Evolutionary conservation across 805 yeast genomes (phyloP), one percentile per base, ranked within the genome.

Genomic region (Candida ulmi): DNA sequence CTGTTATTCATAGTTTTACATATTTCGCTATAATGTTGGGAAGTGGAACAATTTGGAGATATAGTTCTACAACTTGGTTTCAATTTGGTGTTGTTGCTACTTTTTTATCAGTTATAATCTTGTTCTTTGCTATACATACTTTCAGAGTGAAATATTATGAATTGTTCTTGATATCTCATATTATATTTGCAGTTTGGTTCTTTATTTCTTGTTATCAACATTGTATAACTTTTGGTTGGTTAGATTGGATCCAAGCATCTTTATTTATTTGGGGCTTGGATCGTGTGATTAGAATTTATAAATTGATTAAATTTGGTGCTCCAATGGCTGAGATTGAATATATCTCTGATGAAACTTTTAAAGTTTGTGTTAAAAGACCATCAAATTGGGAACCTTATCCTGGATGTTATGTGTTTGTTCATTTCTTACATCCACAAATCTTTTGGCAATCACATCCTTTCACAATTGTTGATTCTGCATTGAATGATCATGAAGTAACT

Each of bases 401-500:
- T 3, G 83, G 85, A 27, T 65, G 71, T 17, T 75, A 62, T 52
- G 76, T 70, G 2, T 82, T 66, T 51, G 59, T 84, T 30, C 73
- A 79, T 58, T 77, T 82, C 55, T 48, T 80, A 38, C 63, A 72
- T 29, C 64, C 71, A 30, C 52, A 61, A 2, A 60, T 69, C 33
- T 76, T 80, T 54, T 80, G 80, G 78, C 86, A 83, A 54, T 75
- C 81, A 4, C 88, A 83, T 55, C 90, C 90, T 4, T 82, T 84
- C 61, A 79, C 90, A 2, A 61, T 74, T 8, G 63, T 74, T 26
- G 69, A 69, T 39, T 60, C 71, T 3, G 56, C 55, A 4, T 57
- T 61, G 7, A 61, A 62, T 37, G 61, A 62, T 33, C 62, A 63
- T 44, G 59, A 60, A 37, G 54, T 76, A 9, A 61, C 65, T 5